Conservation (phyloP, 805 yeast genomes). For the Candida alai region DNA sequence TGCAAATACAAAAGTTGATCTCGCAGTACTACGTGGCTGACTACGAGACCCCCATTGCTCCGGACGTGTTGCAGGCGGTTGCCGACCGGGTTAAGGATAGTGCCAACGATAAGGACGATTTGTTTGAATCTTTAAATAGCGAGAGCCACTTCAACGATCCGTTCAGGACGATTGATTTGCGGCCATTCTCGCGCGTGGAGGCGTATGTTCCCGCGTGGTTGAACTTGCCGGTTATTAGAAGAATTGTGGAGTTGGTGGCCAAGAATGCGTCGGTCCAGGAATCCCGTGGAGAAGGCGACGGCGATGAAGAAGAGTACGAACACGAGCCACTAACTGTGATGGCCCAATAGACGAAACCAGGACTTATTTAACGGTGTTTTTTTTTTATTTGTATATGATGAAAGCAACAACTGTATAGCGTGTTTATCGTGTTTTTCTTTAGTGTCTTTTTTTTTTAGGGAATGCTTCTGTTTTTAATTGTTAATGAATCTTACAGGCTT, state of each 20-base stretch:
- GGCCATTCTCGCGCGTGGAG: slow-evolving; percentile 78
- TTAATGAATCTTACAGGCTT: neutral
- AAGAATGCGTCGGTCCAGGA: slow-evolving; percentile 76
- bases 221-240: slow-evolving; percentile 81
- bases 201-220: slow-evolving; percentile 95
- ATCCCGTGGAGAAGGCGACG: slow-evolving; percentile 12
- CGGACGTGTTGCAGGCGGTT: slow-evolving; percentile 72
- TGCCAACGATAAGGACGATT: slow-evolving; percentile 50
- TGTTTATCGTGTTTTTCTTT: no score
- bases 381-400: neutral
- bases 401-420: no score
- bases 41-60: slow-evolving; percentile 88
- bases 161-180: slow-evolving; percentile 65
- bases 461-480: neutral
- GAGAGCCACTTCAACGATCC: slow-evolving; percentile 83
- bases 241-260: slow-evolving; percentile 84
- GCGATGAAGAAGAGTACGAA: slow-evolving; percentile 1
- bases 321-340: slow-evolving; percentile 3
- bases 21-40: slow-evolving; percentile 89
- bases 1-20: slow-evolving; percentile 91
- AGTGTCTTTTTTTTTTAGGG: neutral
- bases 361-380: no score
- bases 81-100: slow-evolving; percentile 71
- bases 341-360: no score
- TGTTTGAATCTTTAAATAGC: slow-evolving; percentile 64